Evolutionary conservation across 139 green algal species (phyloP).

Genomic region (Coccomyxa sp.): DNA sequence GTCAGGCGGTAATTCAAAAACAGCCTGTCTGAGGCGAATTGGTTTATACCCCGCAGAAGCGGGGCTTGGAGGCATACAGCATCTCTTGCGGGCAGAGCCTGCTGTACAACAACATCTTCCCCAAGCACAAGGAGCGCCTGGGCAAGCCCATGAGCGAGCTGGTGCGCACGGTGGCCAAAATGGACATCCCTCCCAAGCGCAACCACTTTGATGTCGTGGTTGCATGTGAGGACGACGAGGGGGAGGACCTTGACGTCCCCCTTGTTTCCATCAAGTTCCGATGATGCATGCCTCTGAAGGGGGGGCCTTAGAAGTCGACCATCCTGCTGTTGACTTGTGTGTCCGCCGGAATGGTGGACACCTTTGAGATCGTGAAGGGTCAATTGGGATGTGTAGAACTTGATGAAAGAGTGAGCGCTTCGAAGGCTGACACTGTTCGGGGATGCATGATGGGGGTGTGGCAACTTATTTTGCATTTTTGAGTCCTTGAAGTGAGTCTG

Average conservation of each 20-base stretch:
- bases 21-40: neutral
- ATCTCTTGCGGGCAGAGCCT: conserved; percentile 88
- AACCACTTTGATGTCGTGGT: conserved; percentile 98
- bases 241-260: conserved; percentile 80
- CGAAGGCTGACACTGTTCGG: no score
- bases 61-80: conserved; percentile 80
- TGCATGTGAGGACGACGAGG: conserved; percentile 94
- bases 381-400: no score
- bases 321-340: neutral
- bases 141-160: conserved; percentile 71
- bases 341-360: neutral
- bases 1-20: neutral
- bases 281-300: neutral
- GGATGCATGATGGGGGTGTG: no score
- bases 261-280: conserved; percentile 72
- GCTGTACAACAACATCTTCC: conserved; percentile 99
- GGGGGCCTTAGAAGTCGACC: neutral
- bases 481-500: no score
- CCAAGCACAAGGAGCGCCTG: conserved; percentile 93
- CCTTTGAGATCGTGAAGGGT: neutral
- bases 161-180: conserved; percentile 79
- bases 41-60: conserved; percentile 9
- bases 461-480: no score
- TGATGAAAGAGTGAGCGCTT: no score
- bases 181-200: conserved; percentile 66